Base-by-base conservation (phyloP, 768 basidiomycete genomes). In the Mycena rosella region DNA sequence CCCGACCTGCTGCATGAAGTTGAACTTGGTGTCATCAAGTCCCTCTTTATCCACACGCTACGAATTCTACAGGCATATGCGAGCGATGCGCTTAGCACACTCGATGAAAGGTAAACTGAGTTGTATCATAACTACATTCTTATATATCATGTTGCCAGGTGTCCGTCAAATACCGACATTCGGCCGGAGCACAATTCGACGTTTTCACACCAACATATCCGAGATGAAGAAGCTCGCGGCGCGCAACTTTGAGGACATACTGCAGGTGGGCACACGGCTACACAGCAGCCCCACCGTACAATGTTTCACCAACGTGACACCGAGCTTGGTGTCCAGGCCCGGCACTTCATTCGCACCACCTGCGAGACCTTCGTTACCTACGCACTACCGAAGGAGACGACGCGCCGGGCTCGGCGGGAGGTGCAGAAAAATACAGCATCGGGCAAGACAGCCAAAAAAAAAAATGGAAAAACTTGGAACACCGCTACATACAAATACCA, bases 161-260 rank as follows among this genome's bases (percentile, higher is more conserved):
- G 81, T 73, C 61, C 74, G 76, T 0, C 20, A 55, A 30, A 67
- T 78, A 1, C 67, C 77, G 22, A 74, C 76, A 17, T 80, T 79
- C 65, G 79, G 79, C 0, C 57, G 71, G 2, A 74, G 67, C 7
- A 78, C 78, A 0, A 86, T 86, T 10, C 76, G 79, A 0, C 60
- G 69, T 15, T 85, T 85, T 60, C 52, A 69, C 20, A 54, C 49
- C 0, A 82, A 83, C 63, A 74, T 78, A 0, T 77, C 80, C 0
- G 77, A 77, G 20, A 77, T 83, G 75, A 78, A 78, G 45, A 76
- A 80, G 34, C 60, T 79, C 3, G 78, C 79, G 9, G 84, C 77
- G 1, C 69, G 78, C 0, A 79, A 85, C 48, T 85, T 80, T 57
- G 81, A 85, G 55, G 82, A 86, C 44, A 63, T 84, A 0, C 72